Percentiles rank a stretch among this genome's conserved stretches.
These are phyloP conservation scores for Neltuma alba DNA, from an alignment of 306 rosid genomes.

Conservation along the genomic window DNA sequence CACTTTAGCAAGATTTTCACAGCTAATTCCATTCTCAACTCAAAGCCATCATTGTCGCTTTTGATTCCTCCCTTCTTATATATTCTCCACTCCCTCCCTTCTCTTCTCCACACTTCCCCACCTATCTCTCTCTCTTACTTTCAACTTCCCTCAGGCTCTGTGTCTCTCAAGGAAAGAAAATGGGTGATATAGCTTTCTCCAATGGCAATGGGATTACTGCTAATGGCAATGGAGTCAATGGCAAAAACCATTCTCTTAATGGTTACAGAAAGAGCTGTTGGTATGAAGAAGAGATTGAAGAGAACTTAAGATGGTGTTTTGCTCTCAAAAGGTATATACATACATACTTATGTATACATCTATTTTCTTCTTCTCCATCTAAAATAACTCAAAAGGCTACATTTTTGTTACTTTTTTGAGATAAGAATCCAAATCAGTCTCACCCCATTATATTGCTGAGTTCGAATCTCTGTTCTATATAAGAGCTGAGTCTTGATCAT, in stretches of 20 bases:
- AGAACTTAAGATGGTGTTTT: conserved; percentile 92
- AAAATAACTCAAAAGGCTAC: neutral
- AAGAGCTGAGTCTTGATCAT: neutral
- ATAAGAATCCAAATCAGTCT: conserved; percentile 3
- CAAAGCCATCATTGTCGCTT: conserved; percentile 38
- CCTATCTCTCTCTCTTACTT: conserved; percentile 4
- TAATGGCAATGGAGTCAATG: conserved; percentile 65
- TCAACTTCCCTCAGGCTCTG: conserved; percentile 12
- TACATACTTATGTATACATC: neutral
- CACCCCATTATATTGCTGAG: neutral
- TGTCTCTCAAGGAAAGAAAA: conserved; percentile 31
- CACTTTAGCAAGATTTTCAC: conserved; percentile 46
- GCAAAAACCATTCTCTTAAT: conserved; percentile 60
- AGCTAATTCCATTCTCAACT: conserved; percentile 34
- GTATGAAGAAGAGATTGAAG: conserved; percentile 98
- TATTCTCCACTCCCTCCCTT: conserved; percentile 34
- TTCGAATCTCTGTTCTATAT: neutral
- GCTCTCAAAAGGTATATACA: conserved; percentile 79
- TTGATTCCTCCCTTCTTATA: conserved; percentile 46
- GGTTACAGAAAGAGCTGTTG: conserved; percentile 96
- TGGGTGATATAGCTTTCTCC: conserved; percentile 76
- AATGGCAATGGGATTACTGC: conserved; percentile 51
- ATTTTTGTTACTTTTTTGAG: conserved; percentile 1
- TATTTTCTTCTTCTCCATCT: neutral
- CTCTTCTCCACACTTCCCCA: conserved; percentile 33